A percentile compares a stretch with the other conserved stretches of the same genome.
phyloP scores from a whole-genome alignment of 2,329 filamentous ascomycete species.

The Phaeosphaeria sp. region DNA sequence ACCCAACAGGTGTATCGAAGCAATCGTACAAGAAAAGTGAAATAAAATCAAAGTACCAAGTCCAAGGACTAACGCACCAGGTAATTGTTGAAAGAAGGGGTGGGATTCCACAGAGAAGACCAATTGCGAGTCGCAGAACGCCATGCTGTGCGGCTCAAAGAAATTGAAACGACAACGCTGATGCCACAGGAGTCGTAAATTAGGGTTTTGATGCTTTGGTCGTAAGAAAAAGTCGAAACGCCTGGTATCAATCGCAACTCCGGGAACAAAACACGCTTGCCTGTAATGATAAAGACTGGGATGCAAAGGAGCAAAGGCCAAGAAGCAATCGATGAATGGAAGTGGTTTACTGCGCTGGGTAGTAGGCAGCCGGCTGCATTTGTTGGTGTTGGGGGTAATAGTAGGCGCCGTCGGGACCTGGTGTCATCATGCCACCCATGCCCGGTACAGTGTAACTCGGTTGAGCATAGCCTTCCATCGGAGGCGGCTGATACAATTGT shows the following conservation, averaged over 20 bases:
- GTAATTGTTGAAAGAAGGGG: neutral
- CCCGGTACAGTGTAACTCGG: slow-evolving; percentile 63
- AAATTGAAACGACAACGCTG: neutral
- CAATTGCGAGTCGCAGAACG: slow-evolving; percentile 1
- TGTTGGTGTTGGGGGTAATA: slow-evolving; percentile 67
- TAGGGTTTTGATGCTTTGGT: slow-evolving; percentile 7
- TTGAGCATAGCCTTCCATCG: slow-evolving; percentile 52
- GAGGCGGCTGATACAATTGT: slow-evolving; percentile 62
- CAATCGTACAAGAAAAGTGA: slow-evolving; percentile 6
- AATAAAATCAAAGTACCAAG: neutral
- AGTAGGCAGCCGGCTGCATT: slow-evolving; percentile 62
- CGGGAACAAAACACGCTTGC: slow-evolving; percentile 9
- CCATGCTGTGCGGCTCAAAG: neutral
- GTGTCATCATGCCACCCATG: slow-evolving; percentile 82
- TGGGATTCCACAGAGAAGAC: neutral
- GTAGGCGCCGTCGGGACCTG: slow-evolving; percentile 60
- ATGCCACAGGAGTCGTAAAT: slow-evolving; percentile 1
- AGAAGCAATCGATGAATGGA: neutral
- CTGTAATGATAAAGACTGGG: neutral
- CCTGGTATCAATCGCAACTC: slow-evolving; percentile 10
- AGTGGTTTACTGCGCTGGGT: slow-evolving; percentile 50
- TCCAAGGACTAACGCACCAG: neutral
- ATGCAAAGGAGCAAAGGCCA: slow-evolving; percentile 1
- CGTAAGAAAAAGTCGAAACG: slow-evolving; percentile 2
- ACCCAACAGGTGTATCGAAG: neutral